A percentile compares a stretch with the other conserved stretches of the same genome.
Conservation (phyloP, 2,329 filamentous ascomycete species). For the Cercospora sp. region DNA sequence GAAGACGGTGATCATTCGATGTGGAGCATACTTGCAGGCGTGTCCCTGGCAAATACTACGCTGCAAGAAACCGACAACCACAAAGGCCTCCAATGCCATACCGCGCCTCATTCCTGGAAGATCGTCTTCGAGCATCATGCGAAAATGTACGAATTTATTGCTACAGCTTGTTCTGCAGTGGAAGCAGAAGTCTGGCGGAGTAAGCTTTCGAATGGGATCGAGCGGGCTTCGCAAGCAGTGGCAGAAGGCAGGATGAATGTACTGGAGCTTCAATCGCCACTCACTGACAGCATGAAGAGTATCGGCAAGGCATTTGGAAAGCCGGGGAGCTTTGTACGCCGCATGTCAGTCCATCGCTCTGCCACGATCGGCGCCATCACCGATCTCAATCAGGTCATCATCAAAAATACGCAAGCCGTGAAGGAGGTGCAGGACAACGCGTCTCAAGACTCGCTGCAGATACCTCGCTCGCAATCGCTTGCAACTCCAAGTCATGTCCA, state of each 20-base stretch:
- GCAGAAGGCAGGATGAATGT: constrained; percentile 50
- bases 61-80: constrained; percentile 75
- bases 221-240: constrained; percentile 53
- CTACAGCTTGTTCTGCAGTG: constrained; percentile 78
- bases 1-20: constrained; percentile 63
- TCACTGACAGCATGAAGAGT: constrained; percentile 69
- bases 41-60: constrained; percentile 65
- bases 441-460: constrained; percentile 51
- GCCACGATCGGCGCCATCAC: constrained; percentile 70
- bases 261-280: constrained; percentile 59
- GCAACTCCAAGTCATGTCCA: constrained; percentile 68
- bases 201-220: constrained; percentile 59
- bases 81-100: constrained; percentile 80
- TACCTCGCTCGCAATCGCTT: constrained; percentile 78
- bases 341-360: constrained; percentile 76
- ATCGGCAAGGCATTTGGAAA: constrained; percentile 75
- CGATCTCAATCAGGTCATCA: constrained; percentile 71
- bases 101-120: constrained; percentile 88
- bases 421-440: constrained; percentile 54
- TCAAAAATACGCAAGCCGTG: constrained; percentile 77
- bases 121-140: constrained; percentile 76
- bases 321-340: constrained; percentile 63
- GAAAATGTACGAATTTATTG: constrained; percentile 77
- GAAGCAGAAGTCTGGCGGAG: constrained; percentile 81
- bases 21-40: constrained; percentile 73